Evolutionary conservation across 2,329 filamentous ascomycete genomes (phyloP).

Genomic region (Fusarium palustre): DNA sequence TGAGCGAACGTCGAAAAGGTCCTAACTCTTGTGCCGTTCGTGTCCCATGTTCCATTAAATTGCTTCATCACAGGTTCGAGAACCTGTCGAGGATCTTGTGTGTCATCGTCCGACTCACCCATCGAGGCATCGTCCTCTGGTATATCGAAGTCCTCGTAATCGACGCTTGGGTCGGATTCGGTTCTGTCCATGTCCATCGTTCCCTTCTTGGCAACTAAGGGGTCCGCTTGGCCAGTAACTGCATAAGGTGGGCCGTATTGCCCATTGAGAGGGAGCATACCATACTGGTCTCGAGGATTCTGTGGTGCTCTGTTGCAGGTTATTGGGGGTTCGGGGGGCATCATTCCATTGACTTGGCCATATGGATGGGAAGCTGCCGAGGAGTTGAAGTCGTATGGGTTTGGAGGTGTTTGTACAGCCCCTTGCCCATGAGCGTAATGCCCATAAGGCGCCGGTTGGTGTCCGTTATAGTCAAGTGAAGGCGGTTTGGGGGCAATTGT

Average conservation of each 20-base stretch:
- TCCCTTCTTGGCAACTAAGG: conserved; percentile 19
- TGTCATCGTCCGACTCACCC: conserved; percentile 70
- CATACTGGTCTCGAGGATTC: conserved; percentile 34
- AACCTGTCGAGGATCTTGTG: conserved; percentile 54
- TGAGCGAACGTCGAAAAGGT: conserved; percentile 63
- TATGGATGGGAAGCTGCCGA: conserved; percentile 26
- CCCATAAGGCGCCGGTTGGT: conserved; percentile 29
- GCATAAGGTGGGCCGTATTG: conserved; percentile 22
- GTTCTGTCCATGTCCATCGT: conserved; percentile 9
- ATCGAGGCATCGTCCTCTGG: conserved; percentile 71
- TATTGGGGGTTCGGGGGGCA: conserved; percentile 25
- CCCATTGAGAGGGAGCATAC: conserved; percentile 18
- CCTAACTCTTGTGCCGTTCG: conserved; percentile 58
- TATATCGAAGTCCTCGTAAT: conserved; percentile 49
- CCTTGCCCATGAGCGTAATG: conserved; percentile 36
- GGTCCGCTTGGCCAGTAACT: conserved; percentile 14
- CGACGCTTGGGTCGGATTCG: conserved; percentile 27
- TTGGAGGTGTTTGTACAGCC: conserved; percentile 18
- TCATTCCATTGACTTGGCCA: conserved; percentile 25
- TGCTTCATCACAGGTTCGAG: conserved; percentile 53
- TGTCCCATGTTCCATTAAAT: conserved; percentile 47
- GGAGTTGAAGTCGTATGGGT: conserved; percentile 41
- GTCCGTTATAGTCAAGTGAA: conserved; percentile 48
- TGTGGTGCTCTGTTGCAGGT: conserved; percentile 28
- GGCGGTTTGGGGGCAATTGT: conserved; percentile 66